Evolutionary conservation across 164 flowering plant genomes (phyloP).

Genomic region (Pachysandra terminalis): DNA sequence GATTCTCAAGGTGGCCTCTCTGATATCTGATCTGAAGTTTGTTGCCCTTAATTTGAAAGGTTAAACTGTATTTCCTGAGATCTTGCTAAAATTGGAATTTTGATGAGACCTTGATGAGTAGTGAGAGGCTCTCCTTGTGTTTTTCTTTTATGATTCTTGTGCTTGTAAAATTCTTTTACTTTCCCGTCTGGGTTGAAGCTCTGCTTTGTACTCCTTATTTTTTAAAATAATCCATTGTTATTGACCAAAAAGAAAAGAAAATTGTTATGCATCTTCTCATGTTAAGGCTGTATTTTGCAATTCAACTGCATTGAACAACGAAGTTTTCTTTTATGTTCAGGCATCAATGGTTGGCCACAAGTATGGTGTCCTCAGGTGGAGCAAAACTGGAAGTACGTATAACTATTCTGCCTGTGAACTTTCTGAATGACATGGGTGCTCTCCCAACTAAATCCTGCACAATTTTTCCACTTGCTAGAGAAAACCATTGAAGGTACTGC

Average conservation of each 20-base stretch:
- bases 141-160: no score
- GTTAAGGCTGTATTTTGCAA: not conserved
- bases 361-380: constrained; percentile 97
- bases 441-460: not conserved
- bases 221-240: no score
- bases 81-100: no score
- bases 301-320: not conserved
- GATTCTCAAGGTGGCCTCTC: no score
- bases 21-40: not conserved
- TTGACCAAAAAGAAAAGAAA: no score
- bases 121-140: no score
- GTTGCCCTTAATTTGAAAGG: not conserved
- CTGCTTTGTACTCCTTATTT: no score
- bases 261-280: not conserved
- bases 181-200: no score
- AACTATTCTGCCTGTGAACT: not conserved
- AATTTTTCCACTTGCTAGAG: constrained; percentile 37
- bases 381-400: constrained; percentile 91
- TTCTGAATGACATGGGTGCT: not conserved
- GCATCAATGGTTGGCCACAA: constrained; percentile 97
- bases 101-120: no score
- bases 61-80: no score
- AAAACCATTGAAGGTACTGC: constrained; percentile 99
- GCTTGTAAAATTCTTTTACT: no score
- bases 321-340: constrained; percentile 30